Percentiles rank a stretch among this genome's conserved stretches.
Evolutionary conservation across 2,329 filamentous ascomycete genomes (phyloP).

Genomic region (Knufia fluminis): DNA sequence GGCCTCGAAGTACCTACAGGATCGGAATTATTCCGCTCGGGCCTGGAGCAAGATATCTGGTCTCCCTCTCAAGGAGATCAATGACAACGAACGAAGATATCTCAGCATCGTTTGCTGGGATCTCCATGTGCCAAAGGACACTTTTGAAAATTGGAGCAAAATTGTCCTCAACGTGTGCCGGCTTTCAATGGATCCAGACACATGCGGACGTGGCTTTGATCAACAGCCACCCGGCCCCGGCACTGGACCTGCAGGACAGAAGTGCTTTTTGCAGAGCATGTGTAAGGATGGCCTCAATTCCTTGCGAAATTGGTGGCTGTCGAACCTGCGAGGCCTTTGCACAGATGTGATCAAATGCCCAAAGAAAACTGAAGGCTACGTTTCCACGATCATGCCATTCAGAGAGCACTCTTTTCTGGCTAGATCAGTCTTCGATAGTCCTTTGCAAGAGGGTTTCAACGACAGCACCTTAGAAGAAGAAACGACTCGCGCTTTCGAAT

Average conservation of each 20-base stretch:
- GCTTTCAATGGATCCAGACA: conserved; percentile 13
- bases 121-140: conserved; percentile 79
- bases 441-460: neutral
- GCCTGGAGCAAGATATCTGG: conserved; percentile 99
- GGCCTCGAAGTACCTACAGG: conserved; percentile 95
- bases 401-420: neutral
- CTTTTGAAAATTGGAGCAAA: conserved; percentile 89
- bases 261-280: conserved; percentile 3
- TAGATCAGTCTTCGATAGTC: neutral
- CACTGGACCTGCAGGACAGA: neutral
- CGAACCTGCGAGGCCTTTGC: neutral
- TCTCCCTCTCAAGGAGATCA: conserved; percentile 87
- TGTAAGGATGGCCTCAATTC: conserved; percentile 1
- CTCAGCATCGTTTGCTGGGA: conserved; percentile 86
- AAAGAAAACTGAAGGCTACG: neutral
- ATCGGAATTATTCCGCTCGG: conserved; percentile 92
- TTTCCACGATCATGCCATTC: conserved; percentile 1
- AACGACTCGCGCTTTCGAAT: conserved; percentile 9
- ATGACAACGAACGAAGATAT: conserved; percentile 91
- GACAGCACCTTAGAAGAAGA: neutral
- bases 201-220: conserved; percentile 10
- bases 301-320: conserved; percentile 6
- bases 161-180: conserved; percentile 58
- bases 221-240: conserved; percentile 9
- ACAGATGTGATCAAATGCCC: conserved; percentile 1